A percentile compares a stretch with the other conserved stretches of the same genome.
Evolutionary conservation across 108 stramenopile species (phyloP).

Genomic region (Nitzschia palea): DNA sequence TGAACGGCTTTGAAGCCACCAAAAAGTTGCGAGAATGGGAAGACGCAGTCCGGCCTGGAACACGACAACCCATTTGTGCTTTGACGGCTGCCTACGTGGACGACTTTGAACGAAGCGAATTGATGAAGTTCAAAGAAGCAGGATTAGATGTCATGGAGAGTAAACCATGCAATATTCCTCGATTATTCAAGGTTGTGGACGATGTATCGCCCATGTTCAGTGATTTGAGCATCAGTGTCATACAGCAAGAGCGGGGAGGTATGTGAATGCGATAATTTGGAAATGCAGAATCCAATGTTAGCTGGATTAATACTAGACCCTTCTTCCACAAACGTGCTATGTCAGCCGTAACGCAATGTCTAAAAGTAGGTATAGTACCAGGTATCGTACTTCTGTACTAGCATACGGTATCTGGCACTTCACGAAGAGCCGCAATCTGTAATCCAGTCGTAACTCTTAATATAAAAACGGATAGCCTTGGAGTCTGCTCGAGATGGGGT

Average conservation of each 20-base stretch:
- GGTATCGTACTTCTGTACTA: no score
- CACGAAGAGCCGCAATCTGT: no score
- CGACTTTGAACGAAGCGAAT: constrained; percentile 80
- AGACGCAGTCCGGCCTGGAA: constrained; percentile 79
- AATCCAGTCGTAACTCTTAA: no score
- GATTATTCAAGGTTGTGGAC: constrained; percentile 90
- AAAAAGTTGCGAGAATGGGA: constrained; percentile 85
- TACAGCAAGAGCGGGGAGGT: constrained; percentile 31
- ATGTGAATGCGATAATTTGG: background rate
- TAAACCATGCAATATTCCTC: constrained; percentile 87
- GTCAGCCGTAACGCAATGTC: no score
- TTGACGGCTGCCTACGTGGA: constrained; percentile 86
- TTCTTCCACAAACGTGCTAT: background rate
- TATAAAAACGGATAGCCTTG: no score
- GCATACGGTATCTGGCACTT: no score
- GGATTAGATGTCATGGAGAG: constrained; percentile 91
- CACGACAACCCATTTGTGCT: constrained; percentile 89
- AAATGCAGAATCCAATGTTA: background rate
- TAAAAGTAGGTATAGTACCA: no score
- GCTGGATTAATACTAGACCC: background rate
- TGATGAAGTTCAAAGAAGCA: constrained; percentile 90
- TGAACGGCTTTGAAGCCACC: constrained; percentile 92
- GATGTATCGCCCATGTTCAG: constrained; percentile 92
- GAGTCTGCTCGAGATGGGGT: no score
- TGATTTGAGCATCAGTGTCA: constrained; percentile 83